Conservation (phyloP, 495 filamentous ascomycete species). For the Hyaloscypha finlandica region DNA sequence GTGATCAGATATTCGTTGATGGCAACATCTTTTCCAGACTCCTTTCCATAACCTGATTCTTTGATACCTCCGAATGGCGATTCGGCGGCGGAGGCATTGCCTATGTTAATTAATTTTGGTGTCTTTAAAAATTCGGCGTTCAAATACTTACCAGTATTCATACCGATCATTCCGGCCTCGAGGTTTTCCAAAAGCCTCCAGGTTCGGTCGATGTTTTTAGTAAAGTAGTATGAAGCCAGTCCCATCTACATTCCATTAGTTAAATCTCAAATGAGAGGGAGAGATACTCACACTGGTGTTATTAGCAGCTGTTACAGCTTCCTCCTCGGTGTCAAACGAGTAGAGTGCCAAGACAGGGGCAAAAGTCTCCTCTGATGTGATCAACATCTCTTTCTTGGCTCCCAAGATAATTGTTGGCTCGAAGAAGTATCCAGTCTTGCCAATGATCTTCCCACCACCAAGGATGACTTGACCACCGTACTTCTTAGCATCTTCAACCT, state of each 20-base stretch:
- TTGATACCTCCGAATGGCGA: conserved; percentile 76
- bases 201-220: conserved; percentile 69
- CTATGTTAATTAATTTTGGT: conserved; percentile 1
- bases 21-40: conserved; percentile 71
- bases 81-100: conserved; percentile 65
- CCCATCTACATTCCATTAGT: conserved; percentile 51
- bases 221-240: conserved; percentile 71
- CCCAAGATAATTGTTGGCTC: conserved; percentile 68
- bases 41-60: conserved; percentile 76
- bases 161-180: conserved; percentile 75
- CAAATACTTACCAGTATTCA: conserved; percentile 59
- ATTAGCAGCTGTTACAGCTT: conserved; percentile 63
- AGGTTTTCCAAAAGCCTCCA: conserved; percentile 74
- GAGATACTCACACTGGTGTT: conserved; percentile 51
- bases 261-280: not conserved
- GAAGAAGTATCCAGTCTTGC: conserved; percentile 66
- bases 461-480: conserved; percentile 60
- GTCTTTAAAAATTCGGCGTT: not conserved
- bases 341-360: conserved; percentile 69
- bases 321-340: conserved; percentile 69
- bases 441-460: conserved; percentile 54
- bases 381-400: conserved; percentile 63
- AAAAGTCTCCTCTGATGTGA: conserved; percentile 70
- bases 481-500: conserved; percentile 64
- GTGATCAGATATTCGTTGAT: conserved; percentile 70